Conservation (phyloP, 2,329 filamentous ascomycete species). For the Helotiales sp. region DNA sequence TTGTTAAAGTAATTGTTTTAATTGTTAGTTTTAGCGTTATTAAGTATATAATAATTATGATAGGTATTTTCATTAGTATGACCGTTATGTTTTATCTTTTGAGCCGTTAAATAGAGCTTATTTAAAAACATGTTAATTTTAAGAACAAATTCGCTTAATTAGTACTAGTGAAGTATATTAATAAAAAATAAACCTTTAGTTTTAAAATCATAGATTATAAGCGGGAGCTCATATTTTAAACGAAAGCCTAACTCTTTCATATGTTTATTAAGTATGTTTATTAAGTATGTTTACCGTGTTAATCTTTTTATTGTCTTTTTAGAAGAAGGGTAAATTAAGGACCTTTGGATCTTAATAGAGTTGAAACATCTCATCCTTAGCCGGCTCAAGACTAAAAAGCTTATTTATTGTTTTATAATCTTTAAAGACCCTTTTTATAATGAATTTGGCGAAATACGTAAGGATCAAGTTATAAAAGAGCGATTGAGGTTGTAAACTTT, state of each 20-base stretch:
- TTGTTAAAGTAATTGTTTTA: too few species aligned
- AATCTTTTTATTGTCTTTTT: slow-evolving; percentile 13
- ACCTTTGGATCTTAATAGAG: slow-evolving; percentile 19
- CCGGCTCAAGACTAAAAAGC: slow-evolving; percentile 19
- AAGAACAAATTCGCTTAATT: too few species aligned
- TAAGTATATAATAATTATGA: too few species aligned
- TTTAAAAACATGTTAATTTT: too few species aligned
- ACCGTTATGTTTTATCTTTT: too few species aligned
- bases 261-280: slow-evolving; percentile 20
- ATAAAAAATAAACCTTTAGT: slow-evolving; percentile 20
- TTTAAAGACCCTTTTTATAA: slow-evolving; percentile 16
- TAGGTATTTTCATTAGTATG: too few species aligned
- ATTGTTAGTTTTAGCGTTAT: too few species aligned
- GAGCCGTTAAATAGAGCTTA: too few species aligned
- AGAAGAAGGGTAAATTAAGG: slow-evolving; percentile 20
- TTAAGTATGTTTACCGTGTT: slow-evolving; percentile 12
- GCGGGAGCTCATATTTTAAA: slow-evolving; percentile 9
- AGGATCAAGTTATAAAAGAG: slow-evolving; percentile 22
- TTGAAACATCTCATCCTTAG: slow-evolving; percentile 19
- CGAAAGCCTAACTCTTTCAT: slow-evolving; percentile 19
- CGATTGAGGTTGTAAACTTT: slow-evolving; percentile 19
- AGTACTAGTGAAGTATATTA: too few species aligned
- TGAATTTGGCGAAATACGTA: slow-evolving; percentile 17
- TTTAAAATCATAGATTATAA: slow-evolving; percentile 21
- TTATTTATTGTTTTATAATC: slow-evolving; percentile 19